A percentile compares a stretch with the other conserved stretches of the same genome.
Conservation (phyloP, 192 early-diverging fungal genomes). For the Coemansia sp. region DNA sequence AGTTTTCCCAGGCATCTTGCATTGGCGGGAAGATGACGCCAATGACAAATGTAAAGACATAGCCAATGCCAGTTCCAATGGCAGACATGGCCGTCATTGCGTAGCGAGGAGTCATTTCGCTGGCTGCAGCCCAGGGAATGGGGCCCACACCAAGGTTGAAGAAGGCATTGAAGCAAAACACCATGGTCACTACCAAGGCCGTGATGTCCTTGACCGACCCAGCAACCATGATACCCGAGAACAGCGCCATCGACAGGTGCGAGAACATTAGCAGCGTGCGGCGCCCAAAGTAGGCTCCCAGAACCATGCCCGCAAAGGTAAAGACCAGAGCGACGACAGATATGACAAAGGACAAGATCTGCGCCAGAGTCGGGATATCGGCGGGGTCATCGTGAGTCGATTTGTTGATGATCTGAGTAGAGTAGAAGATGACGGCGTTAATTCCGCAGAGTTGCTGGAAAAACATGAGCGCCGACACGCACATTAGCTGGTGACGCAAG, state of each 20-base stretch:
- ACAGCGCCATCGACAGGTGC: constrained; percentile 59
- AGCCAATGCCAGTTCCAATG: constrained; percentile 72
- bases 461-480: constrained; percentile 65
- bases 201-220: constrained; percentile 57
- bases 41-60: constrained; percentile 61
- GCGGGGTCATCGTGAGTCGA: constrained; percentile 48
- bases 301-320: constrained; percentile 43
- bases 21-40: constrained; percentile 64
- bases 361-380: constrained; percentile 51
- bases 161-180: constrained; percentile 71
- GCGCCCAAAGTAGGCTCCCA: constrained; percentile 73
- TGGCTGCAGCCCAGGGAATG: constrained; percentile 77
- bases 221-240: constrained; percentile 62
- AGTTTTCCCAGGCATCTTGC: constrained; percentile 49
- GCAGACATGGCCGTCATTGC: constrained; percentile 68
- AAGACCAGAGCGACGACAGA: constrained; percentile 49
- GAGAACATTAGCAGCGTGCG: constrained; percentile 68
- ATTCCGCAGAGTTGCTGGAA: constrained; percentile 84
- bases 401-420: constrained; percentile 75
- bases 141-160: constrained; percentile 73
- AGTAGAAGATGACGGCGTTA: constrained; percentile 83
- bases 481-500: constrained; percentile 61
- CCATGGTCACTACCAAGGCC: constrained; percentile 61
- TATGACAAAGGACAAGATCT: constrained; percentile 50
- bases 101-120: constrained; percentile 74